Evolutionary conservation across 2,329 filamentous ascomycete species (phyloP), one percentile per base, ranked within the genome.

Genomic region (Xenosphaeropsis pyriputrescens): DNA sequence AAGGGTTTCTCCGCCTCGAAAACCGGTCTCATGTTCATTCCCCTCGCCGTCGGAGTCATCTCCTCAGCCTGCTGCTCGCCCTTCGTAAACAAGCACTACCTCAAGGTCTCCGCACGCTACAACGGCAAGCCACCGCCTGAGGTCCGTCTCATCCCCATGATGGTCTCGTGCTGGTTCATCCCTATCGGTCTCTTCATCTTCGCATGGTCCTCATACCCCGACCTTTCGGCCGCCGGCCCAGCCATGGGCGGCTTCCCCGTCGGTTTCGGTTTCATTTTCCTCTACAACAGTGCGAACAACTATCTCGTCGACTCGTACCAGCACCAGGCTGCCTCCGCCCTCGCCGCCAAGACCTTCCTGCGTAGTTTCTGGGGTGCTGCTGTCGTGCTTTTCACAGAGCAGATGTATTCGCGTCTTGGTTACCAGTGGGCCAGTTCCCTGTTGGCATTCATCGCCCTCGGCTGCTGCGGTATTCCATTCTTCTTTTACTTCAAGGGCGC

Each of bases 1-100:
- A 89, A 91, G 59, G 79, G 79, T 5, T 91, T 77, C 58, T 74
- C 67, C 5, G 68, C 81, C 29, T 69, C 78, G 33, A 75, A 63
- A 18, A 85, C 82, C 0, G 84, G 83, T 37, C 65, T 89, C 12
- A 86, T 88, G 78, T 89, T 89, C 57, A 85, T 88, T 43, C 82
- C 82, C 6, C 56, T 88, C 34, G 80, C 82, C 11, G 61, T 88
- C n/a, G 83, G 83, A 39, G 82, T 88, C 11, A n/a, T 86, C 1
- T 41, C 62, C 35, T 79, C 76, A 2, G 80, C 82, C 11, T 51
- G 60, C n/a, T 80, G 72, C 56, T 62, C 80, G 1, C 78, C 84
- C 0, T 49, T 78, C 0, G 73, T 91, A 51, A 91, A 91, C 67
- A 79, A 71, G 42, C 79, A 89, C 61, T 91, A 91, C 60, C 58